Evolutionary conservation across 1,284 basidiomycete genomes (phyloP), one percentile per base, ranked within the genome.

Genomic region (Lentinus polychrous): DNA sequence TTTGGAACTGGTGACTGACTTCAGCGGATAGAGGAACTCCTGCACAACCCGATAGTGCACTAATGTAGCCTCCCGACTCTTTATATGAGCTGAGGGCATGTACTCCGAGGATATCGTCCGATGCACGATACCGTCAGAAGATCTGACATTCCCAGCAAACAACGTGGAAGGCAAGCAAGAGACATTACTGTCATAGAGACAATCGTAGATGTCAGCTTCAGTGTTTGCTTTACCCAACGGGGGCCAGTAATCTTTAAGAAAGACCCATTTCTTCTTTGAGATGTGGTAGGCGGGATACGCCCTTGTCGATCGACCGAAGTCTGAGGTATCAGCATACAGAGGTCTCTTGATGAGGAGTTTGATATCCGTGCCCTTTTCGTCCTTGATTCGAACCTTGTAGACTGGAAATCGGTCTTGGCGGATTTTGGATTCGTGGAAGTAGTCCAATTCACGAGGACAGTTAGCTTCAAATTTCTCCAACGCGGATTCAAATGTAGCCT

Each of bases 221-320:
- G 34, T 7, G 5, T 11, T 8, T 5, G 22, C 6, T 12, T 17
- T 12, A 20, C 18, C 8, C 10, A 17, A 3, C 5, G 17, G 27
- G 14, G 8, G 20, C 45, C 45, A 46, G 45, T 24, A 46, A 15
- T 46, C 52, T 34, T 47, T 54, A 11, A 54, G 47, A 35, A 49
- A 52, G 12, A 54, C 47, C 10, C 48, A 43, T n/a, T 35, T 27
- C 35, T 49, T 37, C 22, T 43, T 17, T 5, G 22, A 10, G 8
- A 49, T 36, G 10, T 38, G 45, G 37, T 43, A 46, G 12, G 50
- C 52, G 11, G 46, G n/a, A 27, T 52, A 54, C 7, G 34, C 52
- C 14, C 47, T 34, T 8, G 52, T 52, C 3, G 42, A 18, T 1
- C 46, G 47, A 3, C 47, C 52, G 7, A 12, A 15, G 20, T 12